Evolutionary conservation across 768 basidiomycete species (phyloP).

Genomic region (Tremella yokohamensis): DNA sequence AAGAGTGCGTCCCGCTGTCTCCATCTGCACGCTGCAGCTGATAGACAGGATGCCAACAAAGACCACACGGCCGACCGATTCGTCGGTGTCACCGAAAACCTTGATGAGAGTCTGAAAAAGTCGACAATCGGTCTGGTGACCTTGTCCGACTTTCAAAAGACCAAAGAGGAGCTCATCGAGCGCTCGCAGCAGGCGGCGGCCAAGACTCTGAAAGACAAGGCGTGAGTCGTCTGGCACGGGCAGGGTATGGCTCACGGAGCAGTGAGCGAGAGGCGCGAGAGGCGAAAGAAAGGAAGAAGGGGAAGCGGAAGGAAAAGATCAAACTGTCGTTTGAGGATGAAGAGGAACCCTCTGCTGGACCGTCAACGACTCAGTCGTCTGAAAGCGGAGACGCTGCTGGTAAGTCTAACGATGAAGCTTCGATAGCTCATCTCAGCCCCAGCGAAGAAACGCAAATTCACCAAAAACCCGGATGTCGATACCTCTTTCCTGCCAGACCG

Average conservation of each 20-base stretch:
- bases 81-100: slow-evolving; percentile 86
- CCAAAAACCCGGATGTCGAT: slow-evolving; percentile 94
- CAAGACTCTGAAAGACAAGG: slow-evolving; percentile 55
- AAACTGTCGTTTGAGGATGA: slow-evolving; percentile 94
- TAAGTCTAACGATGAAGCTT: slow-evolving; percentile 6
- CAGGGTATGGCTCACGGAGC: not conserved
- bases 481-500: slow-evolving; percentile 97
- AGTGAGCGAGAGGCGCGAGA: not conserved
- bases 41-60: slow-evolving; percentile 73
- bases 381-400: slow-evolving; percentile 5
- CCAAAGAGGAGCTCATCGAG: slow-evolving; percentile 82
- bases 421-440: slow-evolving; percentile 27
- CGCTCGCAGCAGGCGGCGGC: slow-evolving; percentile 86
- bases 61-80: slow-evolving; percentile 82
- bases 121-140: slow-evolving; percentile 86
- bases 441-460: slow-evolving; percentile 70
- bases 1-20: slow-evolving; percentile 18
- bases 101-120: slow-evolving; percentile 88
- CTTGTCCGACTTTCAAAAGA: slow-evolving; percentile 88
- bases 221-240: slow-evolving; percentile 11
- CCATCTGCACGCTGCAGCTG: not conserved
- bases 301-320: slow-evolving; percentile 82
- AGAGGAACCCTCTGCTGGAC: slow-evolving; percentile 56
- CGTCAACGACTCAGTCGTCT: slow-evolving; percentile 8
- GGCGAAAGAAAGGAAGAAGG: slow-evolving; percentile 71